Percentiles rank a stretch among this genome's conserved stretches.
These are phyloP conservation scores for Croton laevigatus DNA, from an alignment of 441 rosid genomes.

Conservation along the genomic window DNA sequence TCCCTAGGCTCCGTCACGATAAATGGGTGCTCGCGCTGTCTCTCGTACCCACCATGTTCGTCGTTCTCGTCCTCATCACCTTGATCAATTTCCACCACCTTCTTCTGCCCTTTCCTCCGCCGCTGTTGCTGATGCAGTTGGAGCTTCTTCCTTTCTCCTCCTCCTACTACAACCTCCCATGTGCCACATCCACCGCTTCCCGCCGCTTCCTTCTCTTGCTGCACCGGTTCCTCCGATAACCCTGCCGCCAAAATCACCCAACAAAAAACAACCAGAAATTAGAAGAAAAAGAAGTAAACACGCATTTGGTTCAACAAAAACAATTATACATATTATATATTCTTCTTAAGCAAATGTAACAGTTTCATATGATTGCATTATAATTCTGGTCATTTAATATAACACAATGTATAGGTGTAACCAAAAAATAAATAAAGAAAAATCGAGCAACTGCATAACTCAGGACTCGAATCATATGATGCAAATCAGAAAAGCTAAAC, in stretches of 20 bases:
- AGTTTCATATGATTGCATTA: background rate
- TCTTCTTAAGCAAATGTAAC: background rate
- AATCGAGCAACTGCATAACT: too few relatives aligned
- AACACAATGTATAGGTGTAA: too few relatives aligned
- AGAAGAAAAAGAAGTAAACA: background rate
- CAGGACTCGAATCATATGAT: too few relatives aligned
- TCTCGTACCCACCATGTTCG: conserved; percentile 49
- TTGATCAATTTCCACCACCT: conserved; percentile 36
- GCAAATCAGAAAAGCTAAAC: too few relatives aligned
- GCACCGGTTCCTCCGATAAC: conserved; percentile 80
- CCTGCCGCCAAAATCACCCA: conserved; percentile 34
- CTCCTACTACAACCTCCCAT: conserved; percentile 44
- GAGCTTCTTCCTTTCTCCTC: conserved; percentile 41
- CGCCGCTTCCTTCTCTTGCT: conserved; percentile 60
- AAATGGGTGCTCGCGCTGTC: conserved; percentile 96
- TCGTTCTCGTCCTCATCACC: conserved; percentile 49
- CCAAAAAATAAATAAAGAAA: background rate
- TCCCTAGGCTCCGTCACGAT: conserved; percentile 99
- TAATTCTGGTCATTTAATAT: too few relatives aligned
- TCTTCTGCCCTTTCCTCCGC: conserved; percentile 50
- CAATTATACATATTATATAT: background rate
- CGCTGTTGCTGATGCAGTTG: conserved; percentile 26
- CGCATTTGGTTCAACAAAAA: background rate
- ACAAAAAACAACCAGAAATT: background rate
- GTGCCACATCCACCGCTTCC: conserved; percentile 56